Evolutionary conservation across 495 filamentous ascomycete species (phyloP), one percentile per base, ranked within the genome.

Genomic region (Podospora pseudopauciseta): DNA sequence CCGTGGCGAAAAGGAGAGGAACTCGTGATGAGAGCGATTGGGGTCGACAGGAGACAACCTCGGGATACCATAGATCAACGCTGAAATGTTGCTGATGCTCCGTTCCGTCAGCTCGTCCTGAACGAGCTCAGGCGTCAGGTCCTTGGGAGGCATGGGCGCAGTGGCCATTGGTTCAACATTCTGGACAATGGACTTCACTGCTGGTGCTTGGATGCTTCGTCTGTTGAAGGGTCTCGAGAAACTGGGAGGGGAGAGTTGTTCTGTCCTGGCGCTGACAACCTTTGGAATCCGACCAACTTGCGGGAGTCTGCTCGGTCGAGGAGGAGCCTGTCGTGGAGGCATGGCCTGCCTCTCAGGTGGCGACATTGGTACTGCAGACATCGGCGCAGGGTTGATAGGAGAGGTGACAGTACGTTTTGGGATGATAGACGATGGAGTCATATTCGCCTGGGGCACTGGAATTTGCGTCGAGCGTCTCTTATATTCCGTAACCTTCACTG

Each of bases 231-330:
- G 93, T 55, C 93, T 82, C 1, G 93, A 97, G 75, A 96, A 97
- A 18, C 93, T 96, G 75, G 90, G 89, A 16, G 90, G 84, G 3
- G 91, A 88, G 5, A 88, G 88, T 65, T 84, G 86, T 69, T 91
- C 88, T 49, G 89, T 86, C 59, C 89, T 86, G 66, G 89, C 90
- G 55, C 89, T 94, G 49, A 94, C 86, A 13, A 97, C 92, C 71
- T 89, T 89, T 23, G 94, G 94, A 68, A 98, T 98, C 11, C 94
- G 90, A 15, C 94, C 94, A 65, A 98, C 88, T 72, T 93, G 94
- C 53, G 89, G 87, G 30, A 97, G 80, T 67, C 84, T 78, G 67
- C 80, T 83, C 7, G 79, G 80, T 11, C 80, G 80, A 16, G 66
- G 70, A 30, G 68, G 61, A 44, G 71, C 58, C 16, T 70, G 68